Percentiles rank a stretch among this genome's conserved stretches.
Conservation (phyloP, 768 basidiomycete species). For the Amanita phalloides region DNA sequence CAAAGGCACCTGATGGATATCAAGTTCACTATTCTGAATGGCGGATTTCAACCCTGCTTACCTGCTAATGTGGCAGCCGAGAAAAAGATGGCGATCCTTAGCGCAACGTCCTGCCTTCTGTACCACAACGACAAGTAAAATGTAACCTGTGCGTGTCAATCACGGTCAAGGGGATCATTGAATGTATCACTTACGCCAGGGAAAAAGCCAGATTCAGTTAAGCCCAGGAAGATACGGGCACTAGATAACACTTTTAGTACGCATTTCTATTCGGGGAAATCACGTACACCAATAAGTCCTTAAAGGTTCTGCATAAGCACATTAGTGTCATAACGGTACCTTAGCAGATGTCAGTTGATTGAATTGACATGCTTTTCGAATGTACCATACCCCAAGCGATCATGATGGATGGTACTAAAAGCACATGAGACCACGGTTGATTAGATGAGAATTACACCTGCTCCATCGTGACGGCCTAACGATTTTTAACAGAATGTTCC, state of each 20-base stretch:
- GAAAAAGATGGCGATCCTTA: conserved; percentile 54
- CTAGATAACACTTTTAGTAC: conserved; percentile 8
- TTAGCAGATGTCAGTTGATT: background rate
- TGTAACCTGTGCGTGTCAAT: conserved; percentile 16
- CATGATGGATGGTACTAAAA: conserved; percentile 16
- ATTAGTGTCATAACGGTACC: conserved; percentile 20
- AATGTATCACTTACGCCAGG: conserved; percentile 19
- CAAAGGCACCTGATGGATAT: conserved; percentile 25
- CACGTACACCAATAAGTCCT: conserved; percentile 14
- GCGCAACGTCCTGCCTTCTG: conserved; percentile 43
- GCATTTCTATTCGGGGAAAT: background rate
- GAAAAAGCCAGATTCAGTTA: conserved; percentile 29
- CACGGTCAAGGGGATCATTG: background rate
- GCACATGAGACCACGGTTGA: background rate
- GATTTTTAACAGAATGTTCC: conserved; percentile 17
- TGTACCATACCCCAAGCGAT: conserved; percentile 14
- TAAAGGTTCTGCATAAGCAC: conserved; percentile 16
- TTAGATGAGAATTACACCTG: conserved; percentile 3
- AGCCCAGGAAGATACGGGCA: conserved; percentile 27
- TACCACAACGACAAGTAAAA: conserved; percentile 52
- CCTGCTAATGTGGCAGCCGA: conserved; percentile 49
- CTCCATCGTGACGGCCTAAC: conserved; percentile 18
- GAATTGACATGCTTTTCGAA: background rate
- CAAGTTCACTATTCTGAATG: background rate
- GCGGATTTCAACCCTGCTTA: background rate